phyloP scores from a whole-genome alignment of 2,329 filamentous ascomycete genomes.

The Fusarium longipes region DNA sequence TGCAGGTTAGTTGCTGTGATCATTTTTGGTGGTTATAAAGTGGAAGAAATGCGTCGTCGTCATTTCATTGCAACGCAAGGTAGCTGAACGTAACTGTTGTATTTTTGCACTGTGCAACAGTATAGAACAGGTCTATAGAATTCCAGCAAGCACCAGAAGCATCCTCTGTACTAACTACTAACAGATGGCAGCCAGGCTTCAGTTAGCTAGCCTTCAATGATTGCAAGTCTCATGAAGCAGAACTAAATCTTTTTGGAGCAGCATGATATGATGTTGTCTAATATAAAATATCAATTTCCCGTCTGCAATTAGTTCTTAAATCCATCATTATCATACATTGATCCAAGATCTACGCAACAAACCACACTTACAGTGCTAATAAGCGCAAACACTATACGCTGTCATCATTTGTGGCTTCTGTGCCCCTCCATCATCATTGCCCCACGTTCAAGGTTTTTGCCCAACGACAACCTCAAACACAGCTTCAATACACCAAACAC shows the following conservation, averaged over 20 bases:
- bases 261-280: not conserved
- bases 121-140: not conserved
- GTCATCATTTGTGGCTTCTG: conserved; percentile 46
- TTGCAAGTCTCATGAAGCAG: too few relatives aligned
- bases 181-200: not conserved
- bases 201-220: too few relatives aligned
- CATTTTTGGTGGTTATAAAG: not conserved
- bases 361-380: conserved; percentile 18
- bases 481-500: conserved; percentile 9
- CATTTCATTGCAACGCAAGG: not conserved
- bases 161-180: conserved; percentile 9
- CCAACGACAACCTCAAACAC: conserved; percentile 30
- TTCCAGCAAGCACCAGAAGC: conserved; percentile 34
- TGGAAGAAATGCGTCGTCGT: not conserved
- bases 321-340: too few relatives aligned
- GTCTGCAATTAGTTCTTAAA: too few relatives aligned
- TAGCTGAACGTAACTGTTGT: not conserved
- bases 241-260: fast-evolving
- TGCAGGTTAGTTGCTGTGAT: not conserved
- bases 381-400: conserved; percentile 45
- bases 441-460: conserved; percentile 48
- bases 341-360: fast-evolving
- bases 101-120: not conserved
- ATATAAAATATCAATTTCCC: not conserved
- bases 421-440: conserved; percentile 47